Base-by-base conservation (phyloP, 305 asterid genomes). In the Lippia alba region DNA sequence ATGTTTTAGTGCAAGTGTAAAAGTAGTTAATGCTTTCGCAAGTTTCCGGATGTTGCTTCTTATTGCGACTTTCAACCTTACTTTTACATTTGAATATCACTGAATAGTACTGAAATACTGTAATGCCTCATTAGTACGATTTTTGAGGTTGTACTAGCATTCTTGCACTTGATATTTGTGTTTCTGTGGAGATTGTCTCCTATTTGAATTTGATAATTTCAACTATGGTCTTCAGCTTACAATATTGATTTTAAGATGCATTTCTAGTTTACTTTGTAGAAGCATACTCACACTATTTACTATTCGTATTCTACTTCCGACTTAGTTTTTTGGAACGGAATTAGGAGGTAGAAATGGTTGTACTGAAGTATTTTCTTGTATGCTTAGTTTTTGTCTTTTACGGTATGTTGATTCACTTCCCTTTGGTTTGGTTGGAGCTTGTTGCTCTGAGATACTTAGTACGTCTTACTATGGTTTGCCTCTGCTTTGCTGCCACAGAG, bases 401-500 rank as follows among this genome's bases (percentile, higher is more conserved):
- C 5, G 49, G 17, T 19, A 49, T 48, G n/a, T 65, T 63, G 61
- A 61, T 71, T 51, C 24, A 48, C 7, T 32, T 64, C 72, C 24
- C 16, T 60, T 20, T 49, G 69, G 16, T 34, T 69, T 66, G n/a
- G 66, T 66, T 69, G 50, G 62, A 72, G 72, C 70, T 51, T 80
- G 46, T 45, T 53, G 65, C 65, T 61, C 55, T 46, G 59, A 48
- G 58, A 40, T 56, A 64, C 48, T 70, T 57, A 63, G 48, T 56
- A 55, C 62, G 67, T 68, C 58, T 70, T 30, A 68, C 49, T 72
- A 39, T 68, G 62, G 40, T 60, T 70, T 61, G 55, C 75, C 57
- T 69, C 62, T 66, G 36, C 61, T 72, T 40, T 72, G 75, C 74
- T 74, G 16, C 61, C 14, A 66, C 63, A 67, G 73, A 65, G 56